Evolutionary conservation across 768 basidiomycete species (phyloP).

Genomic region (Clitopilus passeckerianus): DNA sequence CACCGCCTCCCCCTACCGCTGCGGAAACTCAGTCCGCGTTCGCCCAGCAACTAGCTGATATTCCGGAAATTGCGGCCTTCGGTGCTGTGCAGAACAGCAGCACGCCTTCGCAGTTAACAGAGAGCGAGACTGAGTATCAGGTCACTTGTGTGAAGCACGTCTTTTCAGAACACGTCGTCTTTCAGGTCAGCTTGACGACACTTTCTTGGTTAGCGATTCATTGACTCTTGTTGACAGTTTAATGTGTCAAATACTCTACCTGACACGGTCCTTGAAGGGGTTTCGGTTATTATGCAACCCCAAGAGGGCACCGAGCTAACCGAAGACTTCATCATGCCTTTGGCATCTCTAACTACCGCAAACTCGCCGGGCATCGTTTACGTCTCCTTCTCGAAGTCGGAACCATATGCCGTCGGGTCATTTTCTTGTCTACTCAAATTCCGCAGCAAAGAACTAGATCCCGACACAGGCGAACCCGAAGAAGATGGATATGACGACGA

Average conservation of each 20-base stretch:
- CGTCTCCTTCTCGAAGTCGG: constrained; percentile 90
- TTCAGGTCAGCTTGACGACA: constrained; percentile 63
- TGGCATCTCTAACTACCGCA: constrained; percentile 61
- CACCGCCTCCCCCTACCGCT: constrained; percentile 73
- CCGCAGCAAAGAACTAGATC: constrained; percentile 95
- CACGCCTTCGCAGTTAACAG: constrained; percentile 81
- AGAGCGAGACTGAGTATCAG: constrained; percentile 97
- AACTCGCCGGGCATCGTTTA: constrained; percentile 85
- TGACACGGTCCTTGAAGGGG: constrained; percentile 91
- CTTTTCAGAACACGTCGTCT: constrained; percentile 92
- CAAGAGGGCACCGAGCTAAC: constrained; percentile 69
- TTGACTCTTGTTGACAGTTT: constrained; percentile 51
- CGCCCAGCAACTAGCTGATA: constrained; percentile 75
- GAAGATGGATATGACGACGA: constrained; percentile 99
- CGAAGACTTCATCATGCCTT: constrained; percentile 93
- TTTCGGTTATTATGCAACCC: constrained; percentile 89
- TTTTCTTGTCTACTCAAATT: constrained; percentile 94
- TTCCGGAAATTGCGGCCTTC: constrained; percentile 82
- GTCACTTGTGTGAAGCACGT: constrained; percentile 96
- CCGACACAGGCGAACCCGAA: constrained; percentile 91
- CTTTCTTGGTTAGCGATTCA: background rate
- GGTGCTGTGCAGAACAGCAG: constrained; percentile 88
- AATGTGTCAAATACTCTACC: constrained; percentile 96
- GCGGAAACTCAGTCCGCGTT: constrained; percentile 89
- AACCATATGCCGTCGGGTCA: constrained; percentile 73